phyloP scores from a whole-genome alignment of 139 green algal genomes.

The Zygnema cylindricum region DNA sequence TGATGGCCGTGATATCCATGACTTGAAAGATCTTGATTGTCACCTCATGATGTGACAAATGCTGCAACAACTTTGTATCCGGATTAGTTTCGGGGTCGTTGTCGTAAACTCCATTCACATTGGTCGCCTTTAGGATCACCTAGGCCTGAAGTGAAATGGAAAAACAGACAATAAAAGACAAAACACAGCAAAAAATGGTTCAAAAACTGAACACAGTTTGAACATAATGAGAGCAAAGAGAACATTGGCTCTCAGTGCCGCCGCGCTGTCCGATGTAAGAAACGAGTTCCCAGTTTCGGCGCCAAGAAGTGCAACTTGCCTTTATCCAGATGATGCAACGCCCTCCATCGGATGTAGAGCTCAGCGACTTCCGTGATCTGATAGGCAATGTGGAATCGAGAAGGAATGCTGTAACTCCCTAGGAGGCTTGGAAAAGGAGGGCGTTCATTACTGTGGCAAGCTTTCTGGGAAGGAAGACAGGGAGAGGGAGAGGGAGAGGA shows the following conservation, averaged over 20 bases:
- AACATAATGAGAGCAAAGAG: too few species aligned
- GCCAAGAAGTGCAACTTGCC: slow-evolving; percentile 96
- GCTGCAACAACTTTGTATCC: slow-evolving; percentile 70
- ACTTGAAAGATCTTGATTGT: slow-evolving; percentile 72
- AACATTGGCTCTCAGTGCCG: slow-evolving; percentile 91
- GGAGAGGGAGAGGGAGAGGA: too few species aligned
- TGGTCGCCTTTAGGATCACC: slow-evolving; percentile 90
- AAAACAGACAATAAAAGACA: too few species aligned
- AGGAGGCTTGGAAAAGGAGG: slow-evolving; percentile 83
- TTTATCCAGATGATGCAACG: slow-evolving; percentile 92
- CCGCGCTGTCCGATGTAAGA: slow-evolving; percentile 98
- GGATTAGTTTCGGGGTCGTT: slow-evolving; percentile 83
- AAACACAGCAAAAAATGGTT: too few species aligned
- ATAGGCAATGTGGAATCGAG: slow-evolving; percentile 91
- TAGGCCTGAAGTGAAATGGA: slow-evolving; percentile 85
- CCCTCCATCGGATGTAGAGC: slow-evolving; percentile 93
- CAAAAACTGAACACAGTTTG: too few species aligned
- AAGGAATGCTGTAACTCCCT: slow-evolving; percentile 74
- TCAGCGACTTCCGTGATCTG: slow-evolving; percentile 94
- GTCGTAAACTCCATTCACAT: slow-evolving; percentile 97
- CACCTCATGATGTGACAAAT: slow-evolving; percentile 75
- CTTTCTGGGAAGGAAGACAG: slow-evolving; percentile 75
- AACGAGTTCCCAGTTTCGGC: slow-evolving; percentile 96
- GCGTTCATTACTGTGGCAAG: slow-evolving; percentile 98
- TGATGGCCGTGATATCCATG: slow-evolving; percentile 97